Evolutionary conservation across 1,284 basidiomycete genomes (phyloP).

Genomic region (Trichosporon faecale): DNA sequence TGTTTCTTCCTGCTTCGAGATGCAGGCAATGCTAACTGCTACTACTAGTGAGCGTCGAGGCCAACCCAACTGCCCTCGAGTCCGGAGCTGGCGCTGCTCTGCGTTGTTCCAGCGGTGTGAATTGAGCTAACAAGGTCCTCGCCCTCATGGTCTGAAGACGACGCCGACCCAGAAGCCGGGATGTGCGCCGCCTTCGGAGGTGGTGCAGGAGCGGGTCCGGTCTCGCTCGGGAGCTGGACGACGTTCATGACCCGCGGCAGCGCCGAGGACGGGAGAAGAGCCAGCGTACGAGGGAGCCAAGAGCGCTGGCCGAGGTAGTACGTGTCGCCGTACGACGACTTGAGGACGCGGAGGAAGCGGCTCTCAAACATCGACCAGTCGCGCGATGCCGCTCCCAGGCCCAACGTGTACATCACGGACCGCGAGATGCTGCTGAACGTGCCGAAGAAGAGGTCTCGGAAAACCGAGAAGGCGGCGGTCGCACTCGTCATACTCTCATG

Average conservation of each 20-base stretch:
- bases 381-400: slow-evolving; percentile 32
- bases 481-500: slow-evolving; percentile 24
- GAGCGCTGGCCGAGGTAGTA: slow-evolving; percentile 39
- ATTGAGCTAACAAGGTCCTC: slow-evolving; percentile 45
- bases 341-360: slow-evolving; percentile 35
- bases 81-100: slow-evolving; percentile 29
- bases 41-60: slow-evolving; percentile 23
- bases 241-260: slow-evolving; percentile 29
- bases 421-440: slow-evolving; percentile 16
- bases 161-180: not conserved
- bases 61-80: slow-evolving; percentile 46
- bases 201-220: slow-evolving; percentile 29
- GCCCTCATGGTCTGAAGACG: slow-evolving; percentile 39
- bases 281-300: slow-evolving; percentile 33
- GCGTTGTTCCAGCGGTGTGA: slow-evolving; percentile 36
- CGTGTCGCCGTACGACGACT: slow-evolving; percentile 20
- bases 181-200: slow-evolving; percentile 19
- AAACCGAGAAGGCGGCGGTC: slow-evolving; percentile 31
- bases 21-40: not conserved
- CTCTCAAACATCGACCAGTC: slow-evolving; percentile 41
- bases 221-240: slow-evolving; percentile 36
- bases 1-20: not conserved
- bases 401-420: slow-evolving; percentile 27
- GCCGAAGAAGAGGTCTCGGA: slow-evolving; percentile 37
- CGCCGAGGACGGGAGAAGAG: slow-evolving; percentile 24